Conservation (phyloP, 192 early-diverging fungal species). For the Chytriomyces confervae region DNA sequence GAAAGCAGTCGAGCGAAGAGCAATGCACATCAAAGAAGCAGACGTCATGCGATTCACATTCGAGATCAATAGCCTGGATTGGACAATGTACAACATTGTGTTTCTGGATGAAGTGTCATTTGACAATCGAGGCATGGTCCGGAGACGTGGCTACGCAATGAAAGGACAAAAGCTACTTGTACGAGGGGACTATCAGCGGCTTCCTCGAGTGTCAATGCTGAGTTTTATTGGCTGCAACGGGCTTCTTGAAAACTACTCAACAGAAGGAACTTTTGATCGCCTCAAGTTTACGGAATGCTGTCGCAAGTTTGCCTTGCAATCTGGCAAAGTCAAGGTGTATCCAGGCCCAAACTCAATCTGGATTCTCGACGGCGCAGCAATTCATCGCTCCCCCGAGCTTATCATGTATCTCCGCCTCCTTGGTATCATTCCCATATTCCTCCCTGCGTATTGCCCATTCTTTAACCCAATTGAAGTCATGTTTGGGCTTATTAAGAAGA, state of each 20-base stretch:
- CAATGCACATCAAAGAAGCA: conserved; percentile 22
- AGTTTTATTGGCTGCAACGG: conserved; percentile 12
- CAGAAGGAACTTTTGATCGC: conserved; percentile 30
- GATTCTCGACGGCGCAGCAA: conserved; percentile 36
- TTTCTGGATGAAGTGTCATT: conserved; percentile 31
- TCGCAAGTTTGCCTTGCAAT: conserved; percentile 9
- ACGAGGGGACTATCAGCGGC: conserved; percentile 11
- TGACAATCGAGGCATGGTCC: conserved; percentile 17
- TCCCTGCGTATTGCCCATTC: conserved; percentile 41
- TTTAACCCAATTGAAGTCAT: conserved; percentile 11
- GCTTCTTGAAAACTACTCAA: conserved; percentile 15
- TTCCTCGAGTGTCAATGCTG: conserved; percentile 6
- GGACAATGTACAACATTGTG: conserved; percentile 7
- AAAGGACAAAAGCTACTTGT: conserved; percentile 5
- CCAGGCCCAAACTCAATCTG: no score
- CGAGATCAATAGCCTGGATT: conserved; percentile 18
- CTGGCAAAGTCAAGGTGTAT: conserved; percentile 14
- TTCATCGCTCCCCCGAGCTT: not conserved
- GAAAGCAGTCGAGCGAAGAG: conserved; percentile 11
- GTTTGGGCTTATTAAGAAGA: conserved; percentile 2
- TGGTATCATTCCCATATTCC: conserved; percentile 31
- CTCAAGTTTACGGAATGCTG: conserved; percentile 23
- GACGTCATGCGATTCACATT: conserved; percentile 15
- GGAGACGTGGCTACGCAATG: conserved; percentile 23
- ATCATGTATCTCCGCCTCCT: conserved; percentile 16